Conservation (phyloP, 306 rosid species). For the Cajanus cajan region DNA sequence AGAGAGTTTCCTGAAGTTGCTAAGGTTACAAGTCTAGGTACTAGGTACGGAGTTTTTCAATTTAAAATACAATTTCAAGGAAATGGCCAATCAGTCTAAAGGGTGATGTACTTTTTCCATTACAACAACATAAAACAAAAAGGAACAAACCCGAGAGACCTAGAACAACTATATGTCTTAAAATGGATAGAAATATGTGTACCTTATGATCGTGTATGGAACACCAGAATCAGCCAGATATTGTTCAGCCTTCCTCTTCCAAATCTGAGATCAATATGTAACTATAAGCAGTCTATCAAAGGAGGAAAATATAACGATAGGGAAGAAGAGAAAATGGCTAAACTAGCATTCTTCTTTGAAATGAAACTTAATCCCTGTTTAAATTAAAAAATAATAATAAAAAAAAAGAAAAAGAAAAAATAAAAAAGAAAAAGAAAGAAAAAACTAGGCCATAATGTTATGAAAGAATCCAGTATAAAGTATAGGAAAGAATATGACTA, state of each 20-base stretch:
- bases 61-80: background rate
- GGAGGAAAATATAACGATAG: background rate
- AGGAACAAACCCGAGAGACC: background rate
- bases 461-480: constrained; percentile 9
- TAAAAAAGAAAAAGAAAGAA: no score
- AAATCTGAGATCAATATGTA: constrained; percentile 50
- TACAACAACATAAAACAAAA: background rate
- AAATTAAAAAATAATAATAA: background rate
- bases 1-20: background rate
- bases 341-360: constrained; percentile 1
- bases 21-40: background rate
- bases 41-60: background rate
- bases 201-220: constrained; percentile 94
- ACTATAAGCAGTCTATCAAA: background rate
- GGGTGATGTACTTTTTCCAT: background rate
- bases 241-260: constrained; percentile 98
- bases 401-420: no score
- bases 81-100: background rate
- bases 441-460: background rate
- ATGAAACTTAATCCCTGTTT: background rate
- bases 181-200: background rate
- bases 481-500: constrained; percentile 33
- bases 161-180: background rate
- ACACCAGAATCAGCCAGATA: constrained; percentile 89
- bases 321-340: background rate